Evolutionary conservation across 2,329 filamentous ascomycete genomes (phyloP).

Genomic region (Nemania sp.): DNA sequence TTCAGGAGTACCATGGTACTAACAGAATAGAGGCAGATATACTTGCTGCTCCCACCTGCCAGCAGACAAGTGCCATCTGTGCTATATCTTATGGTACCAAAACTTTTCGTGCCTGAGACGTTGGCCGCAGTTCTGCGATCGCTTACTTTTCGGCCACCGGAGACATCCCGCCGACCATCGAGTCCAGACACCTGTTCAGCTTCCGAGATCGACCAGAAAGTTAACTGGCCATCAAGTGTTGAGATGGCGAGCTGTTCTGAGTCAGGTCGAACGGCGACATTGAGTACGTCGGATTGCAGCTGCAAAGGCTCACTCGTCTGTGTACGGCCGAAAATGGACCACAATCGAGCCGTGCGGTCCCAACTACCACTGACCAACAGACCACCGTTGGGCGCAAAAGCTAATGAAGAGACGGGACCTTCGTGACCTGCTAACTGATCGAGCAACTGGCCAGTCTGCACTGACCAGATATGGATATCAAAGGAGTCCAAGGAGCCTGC

Average conservation of each 20-base stretch:
- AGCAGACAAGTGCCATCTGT: conserved; percentile 89
- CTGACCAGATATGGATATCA: conserved; percentile 97
- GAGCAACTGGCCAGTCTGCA: conserved; percentile 93
- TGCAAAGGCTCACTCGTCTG: conserved; percentile 95
- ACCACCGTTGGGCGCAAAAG: conserved; percentile 85
- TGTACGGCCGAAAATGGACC: conserved; percentile 92
- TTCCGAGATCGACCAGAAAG: conserved; percentile 91
- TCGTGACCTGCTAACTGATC: conserved; percentile 92
- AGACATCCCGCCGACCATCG: conserved; percentile 89
- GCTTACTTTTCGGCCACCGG: conserved; percentile 84
- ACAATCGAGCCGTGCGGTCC: conserved; percentile 94
- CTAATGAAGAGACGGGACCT: conserved; percentile 84
- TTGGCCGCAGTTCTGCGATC: conserved; percentile 93
- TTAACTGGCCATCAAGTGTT: conserved; percentile 89
- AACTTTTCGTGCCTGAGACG: conserved; percentile 85
- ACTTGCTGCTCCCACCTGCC: conserved; percentile 95
- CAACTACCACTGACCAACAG: conserved; percentile 90
- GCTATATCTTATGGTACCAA: conserved; percentile 86
- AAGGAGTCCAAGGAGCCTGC: conserved; percentile 95
- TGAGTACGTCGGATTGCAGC: conserved; percentile 87
- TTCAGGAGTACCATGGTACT: conserved; percentile 88
- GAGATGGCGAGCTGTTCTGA: conserved; percentile 89
- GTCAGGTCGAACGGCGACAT: conserved; percentile 85
- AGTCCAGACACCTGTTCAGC: conserved; percentile 84
- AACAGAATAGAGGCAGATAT: conserved; percentile 97